Evolutionary conservation across 257 asterid genomes (phyloP).

Genomic region (Asclepias syriaca): DNA sequence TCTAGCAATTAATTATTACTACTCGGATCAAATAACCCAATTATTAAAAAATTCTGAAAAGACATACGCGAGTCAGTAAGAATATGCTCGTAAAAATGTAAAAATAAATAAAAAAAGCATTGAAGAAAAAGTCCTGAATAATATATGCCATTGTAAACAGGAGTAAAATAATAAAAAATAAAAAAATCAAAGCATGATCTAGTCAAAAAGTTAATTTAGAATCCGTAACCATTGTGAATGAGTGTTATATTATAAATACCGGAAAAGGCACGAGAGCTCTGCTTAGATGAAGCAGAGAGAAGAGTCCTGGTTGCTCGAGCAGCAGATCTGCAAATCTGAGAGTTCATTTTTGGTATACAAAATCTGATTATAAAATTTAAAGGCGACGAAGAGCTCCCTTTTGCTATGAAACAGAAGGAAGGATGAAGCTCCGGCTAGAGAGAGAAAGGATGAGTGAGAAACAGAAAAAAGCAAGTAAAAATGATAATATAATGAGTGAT

Average conservation of each 20-base stretch:
- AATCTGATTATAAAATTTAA: background rate
- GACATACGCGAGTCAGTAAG: background rate
- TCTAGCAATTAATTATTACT: background rate
- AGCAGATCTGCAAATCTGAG: constrained; percentile 78
- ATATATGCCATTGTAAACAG: too few species aligned
- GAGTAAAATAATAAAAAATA: too few species aligned
- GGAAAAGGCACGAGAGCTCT: constrained; percentile 57
- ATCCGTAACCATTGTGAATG: background rate
- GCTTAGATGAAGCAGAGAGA: constrained; percentile 69
- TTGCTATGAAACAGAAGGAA: background rate
- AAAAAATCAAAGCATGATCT: too few species aligned
- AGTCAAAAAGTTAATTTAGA: background rate
- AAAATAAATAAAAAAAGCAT: too few species aligned
- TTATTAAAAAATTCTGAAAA: background rate
- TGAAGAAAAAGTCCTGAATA: too few species aligned
- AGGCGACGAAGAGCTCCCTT: background rate
- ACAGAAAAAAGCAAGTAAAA: background rate
- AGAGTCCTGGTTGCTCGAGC: constrained; percentile 52
- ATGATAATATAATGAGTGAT: constrained; percentile 5
- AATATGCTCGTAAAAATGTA: too few species aligned
- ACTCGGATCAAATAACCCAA: background rate
- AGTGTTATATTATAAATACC: constrained; percentile 32
- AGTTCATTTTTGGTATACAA: constrained; percentile 46
- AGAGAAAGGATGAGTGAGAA: background rate
- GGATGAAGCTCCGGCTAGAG: background rate